Base-by-base conservation (phyloP, 1,284 basidiomycete species). In the Volvariella volvacea region DNA sequence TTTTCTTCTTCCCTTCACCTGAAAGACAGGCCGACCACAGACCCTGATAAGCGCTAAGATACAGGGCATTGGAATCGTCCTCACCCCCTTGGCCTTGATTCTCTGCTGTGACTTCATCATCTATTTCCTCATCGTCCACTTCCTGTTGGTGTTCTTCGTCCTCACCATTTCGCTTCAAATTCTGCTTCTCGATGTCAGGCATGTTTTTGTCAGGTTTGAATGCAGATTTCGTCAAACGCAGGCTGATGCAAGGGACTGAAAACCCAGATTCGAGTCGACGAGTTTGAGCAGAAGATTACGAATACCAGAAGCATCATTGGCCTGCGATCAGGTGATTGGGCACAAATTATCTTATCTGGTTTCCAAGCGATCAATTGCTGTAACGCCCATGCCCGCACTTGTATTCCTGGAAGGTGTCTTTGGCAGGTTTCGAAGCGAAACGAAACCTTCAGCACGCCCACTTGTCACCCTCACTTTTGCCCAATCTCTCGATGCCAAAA, bases 401-500 rank as follows among this genome's bases (percentile, higher is more conserved):
- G 53, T 51, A 16, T 56, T 62, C 39, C 48, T 66, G 4, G 44
- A 41, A 8, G 46, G 54, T 15, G 48, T 64, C 31, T 52, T 68
- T 4, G 53, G 53, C 14, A 49, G 47, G 16, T 57, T 54, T 54
- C 12, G 34, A 50, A 28, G 42, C 38, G 20, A 45, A 46, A 16
- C 32, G 51, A 16, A 36, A 15, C 48, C 45, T 15, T 31, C 50
- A 14, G 40, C 45, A 41, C 68, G 70, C n/a, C 81, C 83, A 1
- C 67, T 66, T 43, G 78, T 88, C 16, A 98, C 94, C 0, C 67
- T 99, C 7, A 96, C 95, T 1, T 99, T 94, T 66, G 95, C 95
- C 1, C 94, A 98, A 61, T 95, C 92, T 1, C 68, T 94, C 39
- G 94, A 99, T 66, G 90, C 81, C 22, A 94, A 92, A 64, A 95